These are phyloP conservation scores for Vitis hybrid DNA, from an alignment of 177 flowering plant genomes.

Conservation along the genomic window DNA sequence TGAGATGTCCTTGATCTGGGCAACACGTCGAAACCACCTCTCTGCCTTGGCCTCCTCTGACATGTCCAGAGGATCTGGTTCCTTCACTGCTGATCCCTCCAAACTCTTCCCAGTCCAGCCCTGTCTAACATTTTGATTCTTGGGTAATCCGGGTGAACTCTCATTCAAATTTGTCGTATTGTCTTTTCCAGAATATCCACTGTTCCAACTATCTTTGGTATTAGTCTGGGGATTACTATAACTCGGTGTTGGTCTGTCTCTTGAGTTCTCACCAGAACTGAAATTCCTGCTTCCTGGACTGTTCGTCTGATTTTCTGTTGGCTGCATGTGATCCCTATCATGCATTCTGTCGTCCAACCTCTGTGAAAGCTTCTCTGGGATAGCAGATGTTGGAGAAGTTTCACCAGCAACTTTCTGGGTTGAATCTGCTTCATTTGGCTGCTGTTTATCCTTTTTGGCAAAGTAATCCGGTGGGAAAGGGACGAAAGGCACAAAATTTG, in stretches of 20 bases:
- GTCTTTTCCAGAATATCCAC: constrained; percentile 22
- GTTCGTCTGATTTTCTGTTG: constrained; percentile 19
- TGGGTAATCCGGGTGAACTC: constrained; percentile 22
- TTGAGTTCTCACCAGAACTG: constrained; percentile 17
- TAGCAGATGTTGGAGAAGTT: constrained; percentile 18
- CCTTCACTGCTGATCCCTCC: constrained; percentile 93
- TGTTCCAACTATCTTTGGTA: constrained; percentile 13
- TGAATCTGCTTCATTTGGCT: constrained; percentile 23
- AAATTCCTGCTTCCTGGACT: constrained; percentile 20
- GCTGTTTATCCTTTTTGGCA: constrained; percentile 58
- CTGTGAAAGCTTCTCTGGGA: constrained; percentile 15
- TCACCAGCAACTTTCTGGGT: constrained; percentile 12
- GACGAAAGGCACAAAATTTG: constrained; percentile 81
- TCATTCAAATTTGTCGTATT: constrained; percentile 4
- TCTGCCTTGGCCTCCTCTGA: constrained; percentile 97
- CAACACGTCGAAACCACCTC: constrained; percentile 93
- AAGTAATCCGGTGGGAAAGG: constrained; percentile 95
- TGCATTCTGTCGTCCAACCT: constrained; percentile 10
- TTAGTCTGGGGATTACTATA: constrained; percentile 4
- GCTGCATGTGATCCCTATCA: constrained; percentile 6
- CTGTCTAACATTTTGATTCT: constrained; percentile 23
- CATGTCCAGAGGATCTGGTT: constrained; percentile 91
- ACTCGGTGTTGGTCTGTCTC: constrained; percentile 4
- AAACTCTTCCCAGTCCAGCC: constrained; percentile 73
- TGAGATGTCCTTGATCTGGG: constrained; percentile 93